Evolutionary conservation across 768 basidiomycete genomes (phyloP), one percentile per base, ranked within the genome.

Genomic region (Glaciozyma antarctica): DNA sequence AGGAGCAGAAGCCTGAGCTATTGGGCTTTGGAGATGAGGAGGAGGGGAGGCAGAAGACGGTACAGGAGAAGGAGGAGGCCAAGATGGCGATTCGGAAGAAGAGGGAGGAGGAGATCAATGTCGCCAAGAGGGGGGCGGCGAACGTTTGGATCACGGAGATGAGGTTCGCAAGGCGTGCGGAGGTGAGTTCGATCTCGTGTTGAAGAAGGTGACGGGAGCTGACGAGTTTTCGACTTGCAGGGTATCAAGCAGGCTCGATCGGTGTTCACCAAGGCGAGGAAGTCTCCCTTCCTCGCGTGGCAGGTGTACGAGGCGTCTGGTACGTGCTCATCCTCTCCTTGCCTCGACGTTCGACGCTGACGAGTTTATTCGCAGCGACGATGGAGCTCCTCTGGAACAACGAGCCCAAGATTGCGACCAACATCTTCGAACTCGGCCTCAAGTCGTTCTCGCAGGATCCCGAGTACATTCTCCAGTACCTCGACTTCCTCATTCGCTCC

Each of bases 321-420:
- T 93, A 68, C 44, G 81, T 75, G 58, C 17, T 62, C 26, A 55
- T 51, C 60, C 70, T 21, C 5, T 45, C 49, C 28, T 54, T 24
- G 7, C 38, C 48, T 57, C 24, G 34, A 26, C n/a, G 22, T 21
- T 7, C 19, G 26, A 17, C n/a, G 34, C 34, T 26, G 48, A 19
- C 38, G 19, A 32, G 0, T 7, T 6, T 41, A 5, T 34, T 34
- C 22, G 22, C 74, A 92, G 95, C 95, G 0, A 75, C 93, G 71
- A 88, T 94, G 84, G 95, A 98, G 76, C 95, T 95, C 73, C 91
- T 95, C 75, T 83, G 83, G 74, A 88, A 86, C 73, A 87, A 87
- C 62, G 86, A 88, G 54, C 78, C 82, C 5, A 81, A 81, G 52
- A 86, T 97, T 32, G 88, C 93, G 0, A 87, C 85, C 53, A 82